Base-by-base conservation (phyloP, 1,139 yeast genomes). In the Geotrichum fermentans region DNA sequence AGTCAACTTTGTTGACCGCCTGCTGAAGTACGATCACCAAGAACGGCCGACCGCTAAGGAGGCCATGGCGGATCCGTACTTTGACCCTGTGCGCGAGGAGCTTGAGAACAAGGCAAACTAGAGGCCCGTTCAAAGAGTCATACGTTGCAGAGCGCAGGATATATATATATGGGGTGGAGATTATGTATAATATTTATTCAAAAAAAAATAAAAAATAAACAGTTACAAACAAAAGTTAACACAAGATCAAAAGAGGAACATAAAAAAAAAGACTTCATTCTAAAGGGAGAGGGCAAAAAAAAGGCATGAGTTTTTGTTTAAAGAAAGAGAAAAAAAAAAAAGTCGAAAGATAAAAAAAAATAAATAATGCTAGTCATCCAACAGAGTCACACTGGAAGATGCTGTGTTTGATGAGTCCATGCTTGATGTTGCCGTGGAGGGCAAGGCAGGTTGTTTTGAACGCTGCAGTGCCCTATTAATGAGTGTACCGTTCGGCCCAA, bases 21-120 rank as follows among this genome's bases (percentile, higher is more conserved):
- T 94, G 58, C 73, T 94, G 60, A 78, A 88, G 55, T 94, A 89
- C 63, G 98, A 94, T 65, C 99, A 94, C 65, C 96, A 89, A 65
- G 90, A 85, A 64, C 79, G 99, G 61, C 75, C 90, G 51, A 92
- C 98, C 10, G 97, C 98, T 2, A 77, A 78, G 65, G 97, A 94
- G 68, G 97, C 98, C 20, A 83, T 94, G 95, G 80, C 71, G 16
- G 97, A 94, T 68, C 77, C 83, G 8, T 87, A 81, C 62, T 83
- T 83, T 61, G 70, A 64, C 35, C 72, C 72, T n/a, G 62, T 71
- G 28, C 53, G 64, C 42, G 54, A 52, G 52, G 41, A 43, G 46
- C 30, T 24, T 6, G 8, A 24, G 28, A 24, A 24, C 28, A 24
- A 24, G 28, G 28, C 10, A 10, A 24, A n/a, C 17, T n/a, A 32